Conservation (phyloP, 768 basidiomycete genomes). For the Lyophyllum atratum region DNA sequence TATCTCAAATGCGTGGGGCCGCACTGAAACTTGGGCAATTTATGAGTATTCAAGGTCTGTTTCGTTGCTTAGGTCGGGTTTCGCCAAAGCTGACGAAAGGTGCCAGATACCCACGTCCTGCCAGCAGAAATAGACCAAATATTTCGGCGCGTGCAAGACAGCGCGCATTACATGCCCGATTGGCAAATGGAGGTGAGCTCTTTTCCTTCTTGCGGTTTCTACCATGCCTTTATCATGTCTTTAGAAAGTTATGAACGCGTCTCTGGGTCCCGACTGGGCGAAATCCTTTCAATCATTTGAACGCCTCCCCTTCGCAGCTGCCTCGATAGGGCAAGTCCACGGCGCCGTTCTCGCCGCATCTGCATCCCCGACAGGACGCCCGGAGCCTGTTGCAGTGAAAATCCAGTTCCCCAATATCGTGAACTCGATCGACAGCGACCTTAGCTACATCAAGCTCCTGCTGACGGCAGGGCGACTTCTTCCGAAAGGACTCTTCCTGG, state of each 20-base stretch:
- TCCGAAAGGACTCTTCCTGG: slow-evolving; percentile 88
- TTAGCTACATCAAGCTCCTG: slow-evolving; percentile 82
- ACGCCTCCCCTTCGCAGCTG: slow-evolving; percentile 89
- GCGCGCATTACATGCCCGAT: slow-evolving; percentile 98
- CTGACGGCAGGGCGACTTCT: slow-evolving; percentile 79
- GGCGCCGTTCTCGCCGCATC: slow-evolving; percentile 59
- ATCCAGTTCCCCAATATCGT: slow-evolving; percentile 95
- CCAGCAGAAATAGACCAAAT: slow-evolving; percentile 88
- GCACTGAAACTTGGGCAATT: slow-evolving; percentile 97
- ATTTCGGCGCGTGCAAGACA: slow-evolving; percentile 88
- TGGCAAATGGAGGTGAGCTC: slow-evolving; percentile 90
- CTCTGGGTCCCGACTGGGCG: slow-evolving; percentile 78
- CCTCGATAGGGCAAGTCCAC: slow-evolving; percentile 98
- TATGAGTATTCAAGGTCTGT: slow-evolving; percentile 87
- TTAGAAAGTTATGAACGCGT: slow-evolving; percentile 69
- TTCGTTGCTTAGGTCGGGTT: background rate
- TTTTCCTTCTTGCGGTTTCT: background rate
- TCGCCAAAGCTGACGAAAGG: background rate
- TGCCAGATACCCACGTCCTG: slow-evolving; percentile 83
- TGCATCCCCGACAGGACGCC: slow-evolving; percentile 53
- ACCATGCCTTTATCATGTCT: background rate
- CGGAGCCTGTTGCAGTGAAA: slow-evolving; percentile 76
- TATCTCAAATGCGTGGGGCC: slow-evolving; percentile 96
- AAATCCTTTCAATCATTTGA: slow-evolving; percentile 74
- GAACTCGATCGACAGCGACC: slow-evolving; percentile 83